Evolutionary conservation across 2,329 filamentous ascomycete genomes (phyloP), one percentile per base, ranked within the genome.

Genomic region (Bretziella fagacearum): DNA sequence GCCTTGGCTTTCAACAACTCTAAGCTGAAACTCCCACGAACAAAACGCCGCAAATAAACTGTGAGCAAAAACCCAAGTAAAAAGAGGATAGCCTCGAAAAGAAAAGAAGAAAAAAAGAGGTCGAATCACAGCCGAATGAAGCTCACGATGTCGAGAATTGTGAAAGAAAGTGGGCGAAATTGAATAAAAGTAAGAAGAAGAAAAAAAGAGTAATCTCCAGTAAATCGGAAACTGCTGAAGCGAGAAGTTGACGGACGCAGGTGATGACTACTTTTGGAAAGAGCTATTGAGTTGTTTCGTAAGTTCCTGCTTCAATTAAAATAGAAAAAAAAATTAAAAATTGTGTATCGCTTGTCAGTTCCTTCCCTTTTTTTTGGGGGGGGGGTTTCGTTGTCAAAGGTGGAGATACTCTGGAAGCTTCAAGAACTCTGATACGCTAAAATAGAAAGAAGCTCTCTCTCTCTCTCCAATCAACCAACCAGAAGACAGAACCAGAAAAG

Each of bases 101-200:
- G n/a, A 25, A 6, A 4, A 6, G n/a, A 29, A 20, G 18, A 33
- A 44, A 22, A 23, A n/a, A 26, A 18, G 22, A 23, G 20, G 25
- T 41, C n/a, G 20, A 29, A 42, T 36, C 27, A 39, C 46, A 44
- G 20, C 23, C 22, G 40, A 23, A 35, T 13, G 8, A 48, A 48
- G 44, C 7, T 39, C 35, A 39, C 35, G 35, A 39, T 39, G 15
- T 20, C 23, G 11, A 22, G 35, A 20, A 39, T 39, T 39, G 7
- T 10, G 8, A 13, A 18, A 39, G 7, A 39, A 39, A 39, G 35
- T 39, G 35, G 3, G 18, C 35, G 6, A 22, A 20, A 39, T 23
- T 20, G 35, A 22, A 39, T 11, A 13, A 22, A 22, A 22, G 18
- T 17, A 39, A 11, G 8, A 18, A 39, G 13, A 20, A 20, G 17